Conservation (phyloP, 768 basidiomycete species). For the Mycena leptocephala region DNA sequence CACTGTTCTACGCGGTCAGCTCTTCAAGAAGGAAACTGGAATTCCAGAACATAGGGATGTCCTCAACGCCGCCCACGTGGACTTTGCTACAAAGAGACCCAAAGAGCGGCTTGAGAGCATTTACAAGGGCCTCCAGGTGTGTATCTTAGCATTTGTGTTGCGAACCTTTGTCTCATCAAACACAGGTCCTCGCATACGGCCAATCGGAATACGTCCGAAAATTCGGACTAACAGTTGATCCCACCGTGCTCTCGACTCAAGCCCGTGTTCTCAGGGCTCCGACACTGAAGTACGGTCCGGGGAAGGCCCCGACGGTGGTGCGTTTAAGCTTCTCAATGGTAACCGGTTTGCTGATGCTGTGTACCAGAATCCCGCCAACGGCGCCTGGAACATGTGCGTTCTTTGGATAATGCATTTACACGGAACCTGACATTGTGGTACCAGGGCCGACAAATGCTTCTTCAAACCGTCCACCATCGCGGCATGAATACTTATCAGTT, state of each 20-base stretch:
- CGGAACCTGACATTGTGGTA: slow-evolving; percentile 52
- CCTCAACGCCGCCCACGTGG: slow-evolving; percentile 73
- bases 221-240: too few relatives aligned
- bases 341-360: background rate
- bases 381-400: too few relatives aligned
- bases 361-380: too few relatives aligned
- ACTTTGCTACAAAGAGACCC: slow-evolving; percentile 81
- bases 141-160: slow-evolving; percentile 1
- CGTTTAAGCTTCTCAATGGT: slow-evolving; percentile 34
- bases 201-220: slow-evolving; percentile 62
- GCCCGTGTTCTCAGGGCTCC: too few relatives aligned
- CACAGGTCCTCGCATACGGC: slow-evolving; percentile 57
- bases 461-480: slow-evolving; percentile 66
- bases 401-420: too few relatives aligned
- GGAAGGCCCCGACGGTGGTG: slow-evolving; percentile 60
- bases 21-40: slow-evolving; percentile 82
- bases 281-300: too few relatives aligned
- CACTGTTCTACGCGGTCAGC: slow-evolving; percentile 74
- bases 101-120: slow-evolving; percentile 72
- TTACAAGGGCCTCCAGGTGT: slow-evolving; percentile 67
- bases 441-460: slow-evolving; percentile 76
- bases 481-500: slow-evolving; percentile 77
- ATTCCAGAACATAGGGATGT: slow-evolving; percentile 79
- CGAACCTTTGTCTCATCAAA: background rate
- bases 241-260: too few relatives aligned